A percentile compares a stretch with the other conserved stretches of the same genome.
phyloP scores from a whole-genome alignment of 2,329 filamentous ascomycete species.

The Aspergillus eucalypticola region DNA sequence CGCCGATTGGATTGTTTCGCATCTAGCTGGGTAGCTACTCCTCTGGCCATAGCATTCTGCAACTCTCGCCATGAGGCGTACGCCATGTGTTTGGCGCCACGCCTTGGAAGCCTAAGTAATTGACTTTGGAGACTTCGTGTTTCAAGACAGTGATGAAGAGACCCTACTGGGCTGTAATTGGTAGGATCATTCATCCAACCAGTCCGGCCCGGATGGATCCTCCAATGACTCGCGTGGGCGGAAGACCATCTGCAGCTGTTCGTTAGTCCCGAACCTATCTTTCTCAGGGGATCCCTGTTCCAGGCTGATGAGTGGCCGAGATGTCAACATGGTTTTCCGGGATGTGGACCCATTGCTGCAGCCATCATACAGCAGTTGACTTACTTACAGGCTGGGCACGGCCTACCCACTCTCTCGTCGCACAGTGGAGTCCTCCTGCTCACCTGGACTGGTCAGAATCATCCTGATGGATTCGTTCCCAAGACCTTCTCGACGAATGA shows the following conservation, averaged over 20 bases:
- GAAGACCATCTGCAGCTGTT: slow-evolving; percentile 11
- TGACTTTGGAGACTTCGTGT: neutral
- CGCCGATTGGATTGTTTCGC: neutral
- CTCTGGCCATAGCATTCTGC: neutral
- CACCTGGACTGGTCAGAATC: neutral
- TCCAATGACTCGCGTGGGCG: slow-evolving; percentile 8
- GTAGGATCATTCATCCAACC: neutral
- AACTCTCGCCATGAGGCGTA: neutral
- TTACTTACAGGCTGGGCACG: neutral
- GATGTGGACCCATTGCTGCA: slow-evolving; percentile 10
- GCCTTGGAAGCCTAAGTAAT: neutral
- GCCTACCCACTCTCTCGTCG: neutral
- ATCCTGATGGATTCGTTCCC: neutral
- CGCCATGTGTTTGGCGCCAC: neutral
- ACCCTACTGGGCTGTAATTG: neutral
- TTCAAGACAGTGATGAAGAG: neutral
- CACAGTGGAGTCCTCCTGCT: neutral
- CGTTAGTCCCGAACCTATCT: slow-evolving; percentile 14
- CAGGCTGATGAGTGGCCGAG: slow-evolving; percentile 6
- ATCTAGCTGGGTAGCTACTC: too few relatives aligned
- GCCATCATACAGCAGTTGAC: slow-evolving; percentile 5
- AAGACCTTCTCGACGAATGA: neutral
- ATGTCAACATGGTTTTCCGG: slow-evolving; percentile 8
- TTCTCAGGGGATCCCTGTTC: slow-evolving; percentile 13
- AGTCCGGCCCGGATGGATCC: neutral